These are phyloP conservation scores for Solanum clarkiae DNA, from an alignment of 257 asterid genomes.

Conservation along the genomic window DNA sequence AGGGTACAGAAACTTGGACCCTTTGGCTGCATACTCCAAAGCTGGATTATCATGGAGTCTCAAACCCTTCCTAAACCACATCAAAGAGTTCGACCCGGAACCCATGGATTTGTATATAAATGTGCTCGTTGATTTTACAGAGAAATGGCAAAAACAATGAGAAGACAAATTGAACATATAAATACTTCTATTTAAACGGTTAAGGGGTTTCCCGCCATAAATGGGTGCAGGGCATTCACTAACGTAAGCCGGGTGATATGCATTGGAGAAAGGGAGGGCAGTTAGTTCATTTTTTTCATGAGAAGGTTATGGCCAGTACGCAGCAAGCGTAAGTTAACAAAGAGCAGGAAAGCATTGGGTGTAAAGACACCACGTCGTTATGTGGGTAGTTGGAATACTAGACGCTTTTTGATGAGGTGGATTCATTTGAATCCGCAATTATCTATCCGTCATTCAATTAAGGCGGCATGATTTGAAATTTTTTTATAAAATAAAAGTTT, in stretches of 20 bases:
- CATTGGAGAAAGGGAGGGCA: slow-evolving; percentile 19
- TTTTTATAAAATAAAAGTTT: too few species aligned
- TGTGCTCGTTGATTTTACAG: neutral
- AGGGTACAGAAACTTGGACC: slow-evolving; percentile 50
- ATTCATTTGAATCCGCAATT: neutral
- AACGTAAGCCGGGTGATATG: slow-evolving; percentile 21
- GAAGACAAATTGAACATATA: neutral
- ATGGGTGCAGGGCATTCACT: neutral
- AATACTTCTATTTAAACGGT: slow-evolving; percentile 22
- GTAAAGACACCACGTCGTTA: slow-evolving; percentile 35
- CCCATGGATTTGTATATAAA: slow-evolving; percentile 23
- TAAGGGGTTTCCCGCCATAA: slow-evolving; percentile 51
- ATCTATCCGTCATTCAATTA: too few species aligned
- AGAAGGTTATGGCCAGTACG: neutral
- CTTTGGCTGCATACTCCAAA: slow-evolving; percentile 52
- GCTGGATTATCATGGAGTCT: slow-evolving; percentile 96
- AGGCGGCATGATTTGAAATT: too few species aligned
- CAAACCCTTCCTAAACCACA: slow-evolving; percentile 90
- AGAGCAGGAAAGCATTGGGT: slow-evolving; percentile 7
- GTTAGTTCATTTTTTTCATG: neutral
- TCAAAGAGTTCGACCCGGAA: slow-evolving; percentile 46
- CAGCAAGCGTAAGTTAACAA: slow-evolving; percentile 7
- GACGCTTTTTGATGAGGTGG: neutral
- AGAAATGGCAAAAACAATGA: neutral
- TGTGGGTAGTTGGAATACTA: neutral